Evolutionary conservation across 139 green algal genomes (phyloP).

Genomic region (Chlorella vulgaris): DNA sequence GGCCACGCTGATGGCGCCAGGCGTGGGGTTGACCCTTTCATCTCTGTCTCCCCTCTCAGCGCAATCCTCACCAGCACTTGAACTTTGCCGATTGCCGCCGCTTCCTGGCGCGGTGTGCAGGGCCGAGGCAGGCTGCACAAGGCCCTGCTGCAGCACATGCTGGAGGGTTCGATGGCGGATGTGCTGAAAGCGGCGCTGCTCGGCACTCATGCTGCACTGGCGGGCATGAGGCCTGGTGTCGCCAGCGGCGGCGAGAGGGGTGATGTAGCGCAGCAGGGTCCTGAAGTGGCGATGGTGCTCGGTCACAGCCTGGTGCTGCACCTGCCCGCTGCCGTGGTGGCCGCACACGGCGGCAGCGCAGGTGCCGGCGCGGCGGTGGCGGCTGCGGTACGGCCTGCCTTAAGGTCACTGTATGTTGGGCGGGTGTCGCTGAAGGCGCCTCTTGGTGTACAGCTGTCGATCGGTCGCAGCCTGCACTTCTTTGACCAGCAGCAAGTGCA

Average conservation of each 20-base stretch:
- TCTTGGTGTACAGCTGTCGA: neutral
- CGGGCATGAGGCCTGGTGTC: neutral
- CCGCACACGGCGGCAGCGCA: neutral
- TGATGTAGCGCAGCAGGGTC: neutral
- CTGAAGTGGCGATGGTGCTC: neutral
- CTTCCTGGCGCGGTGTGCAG: neutral
- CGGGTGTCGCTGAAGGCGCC: neutral
- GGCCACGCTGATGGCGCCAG: too few relatives aligned
- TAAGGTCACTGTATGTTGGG: neutral
- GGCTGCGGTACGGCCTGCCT: neutral
- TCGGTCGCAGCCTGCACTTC: slow-evolving; percentile 7
- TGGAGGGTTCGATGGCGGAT: slow-evolving; percentile 21
- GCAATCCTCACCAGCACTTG: too few relatives aligned
- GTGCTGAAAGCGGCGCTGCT: slow-evolving; percentile 15
- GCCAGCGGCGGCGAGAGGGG: neutral
- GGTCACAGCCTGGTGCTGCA: slow-evolving; percentile 17
- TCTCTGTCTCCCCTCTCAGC: too few relatives aligned
- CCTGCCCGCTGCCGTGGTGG: neutral
- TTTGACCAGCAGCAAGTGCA: neutral
- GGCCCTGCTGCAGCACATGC: slow-evolving; percentile 14
- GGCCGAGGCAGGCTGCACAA: slow-evolving; percentile 28
- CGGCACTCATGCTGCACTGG: neutral
- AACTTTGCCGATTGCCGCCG: neutral
- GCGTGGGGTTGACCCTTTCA: too few relatives aligned
- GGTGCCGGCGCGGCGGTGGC: neutral